Conservation (phyloP, 2,329 filamentous ascomycete genomes). For the Annulohypoxylon truncatum region DNA sequence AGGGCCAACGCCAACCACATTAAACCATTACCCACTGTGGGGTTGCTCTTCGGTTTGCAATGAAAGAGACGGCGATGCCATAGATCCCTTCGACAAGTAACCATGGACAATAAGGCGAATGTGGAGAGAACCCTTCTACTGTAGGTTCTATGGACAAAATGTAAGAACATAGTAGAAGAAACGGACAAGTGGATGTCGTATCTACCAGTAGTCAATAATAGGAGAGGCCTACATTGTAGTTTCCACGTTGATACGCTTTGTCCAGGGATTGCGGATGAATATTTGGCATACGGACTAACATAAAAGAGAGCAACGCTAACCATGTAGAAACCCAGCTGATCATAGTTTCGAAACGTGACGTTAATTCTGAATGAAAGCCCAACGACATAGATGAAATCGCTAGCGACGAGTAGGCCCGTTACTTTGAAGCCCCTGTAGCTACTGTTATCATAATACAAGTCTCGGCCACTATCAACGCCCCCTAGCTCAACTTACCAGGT, state of each 20-base stretch:
- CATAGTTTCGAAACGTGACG: slow-evolving; percentile 21
- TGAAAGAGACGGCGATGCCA: slow-evolving; percentile 46
- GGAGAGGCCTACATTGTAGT: slow-evolving; percentile 60
- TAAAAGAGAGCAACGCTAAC: slow-evolving; percentile 31
- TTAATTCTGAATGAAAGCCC: slow-evolving; percentile 20
- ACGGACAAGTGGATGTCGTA: slow-evolving; percentile 70
- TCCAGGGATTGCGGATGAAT: background rate
- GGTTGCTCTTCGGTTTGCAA: slow-evolving; percentile 19
- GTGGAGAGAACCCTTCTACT: slow-evolving; percentile 58
- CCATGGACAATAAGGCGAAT: slow-evolving; percentile 56
- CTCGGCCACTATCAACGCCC: background rate
- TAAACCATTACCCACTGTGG: slow-evolving; percentile 2
- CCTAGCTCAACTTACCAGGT: too few species aligned
- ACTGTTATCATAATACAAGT: background rate
- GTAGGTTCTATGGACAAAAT: slow-evolving; percentile 64
- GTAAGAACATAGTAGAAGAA: slow-evolving; percentile 70
- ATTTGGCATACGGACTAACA: slow-evolving; percentile 27
- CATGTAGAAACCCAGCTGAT: slow-evolving; percentile 15
- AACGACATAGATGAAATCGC: slow-evolving; percentile 22
- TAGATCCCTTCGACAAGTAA: slow-evolving; percentile 55
- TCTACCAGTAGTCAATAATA: slow-evolving; percentile 70
- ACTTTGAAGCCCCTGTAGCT: slow-evolving; percentile 18
- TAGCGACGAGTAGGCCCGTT: slow-evolving; percentile 14
- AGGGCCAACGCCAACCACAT: slow-evolving; percentile 41
- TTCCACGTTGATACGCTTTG: background rate